phyloP scores from a whole-genome alignment of 73 alveolate species.

The Blepharisma stoltei region DNA sequence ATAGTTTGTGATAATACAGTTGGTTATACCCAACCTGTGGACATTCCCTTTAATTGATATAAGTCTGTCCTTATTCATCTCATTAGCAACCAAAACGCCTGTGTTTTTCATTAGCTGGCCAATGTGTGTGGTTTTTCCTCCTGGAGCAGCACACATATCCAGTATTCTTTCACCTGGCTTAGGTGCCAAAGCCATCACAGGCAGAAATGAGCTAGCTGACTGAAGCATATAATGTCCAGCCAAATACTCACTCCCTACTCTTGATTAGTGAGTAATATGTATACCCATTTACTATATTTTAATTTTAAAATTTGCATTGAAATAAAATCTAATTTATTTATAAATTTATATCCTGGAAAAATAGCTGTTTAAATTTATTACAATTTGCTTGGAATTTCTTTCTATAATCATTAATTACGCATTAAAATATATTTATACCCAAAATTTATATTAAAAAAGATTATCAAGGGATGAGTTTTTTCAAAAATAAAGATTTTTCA shows the following conservation, averaged over 20 bases:
- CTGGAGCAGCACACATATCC: slow-evolving; percentile 99
- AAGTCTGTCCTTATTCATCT: slow-evolving; percentile 90
- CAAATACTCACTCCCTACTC: too few relatives aligned
- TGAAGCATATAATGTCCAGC: slow-evolving; percentile 63
- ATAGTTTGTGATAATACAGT: slow-evolving; percentile 92
- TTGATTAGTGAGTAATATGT: too few relatives aligned
- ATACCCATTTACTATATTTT: too few relatives aligned
- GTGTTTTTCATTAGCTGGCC: slow-evolving; percentile 98
- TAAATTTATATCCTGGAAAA: too few relatives aligned
- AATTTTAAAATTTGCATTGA: too few relatives aligned
- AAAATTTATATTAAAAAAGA: too few relatives aligned
- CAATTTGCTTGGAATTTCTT: too few relatives aligned
- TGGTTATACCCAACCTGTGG: slow-evolving; percentile 96
- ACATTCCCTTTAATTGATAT: slow-evolving; percentile 61
- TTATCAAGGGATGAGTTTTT: background rate
- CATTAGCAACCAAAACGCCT: slow-evolving; percentile 97
- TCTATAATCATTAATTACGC: too few relatives aligned
- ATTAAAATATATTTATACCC: too few relatives aligned
- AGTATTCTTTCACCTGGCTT: slow-evolving; percentile 92
- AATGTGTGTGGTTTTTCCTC: slow-evolving; percentile 97
- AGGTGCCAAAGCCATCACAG: slow-evolving; percentile 97
- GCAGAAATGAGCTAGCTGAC: slow-evolving; percentile 97
- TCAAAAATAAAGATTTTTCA: slow-evolving; percentile 74
- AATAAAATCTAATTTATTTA: too few relatives aligned
- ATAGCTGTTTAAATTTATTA: too few relatives aligned